Conservation (phyloP, 495 filamentous ascomycete species). For the Neurospora tetrasperma region DNA sequence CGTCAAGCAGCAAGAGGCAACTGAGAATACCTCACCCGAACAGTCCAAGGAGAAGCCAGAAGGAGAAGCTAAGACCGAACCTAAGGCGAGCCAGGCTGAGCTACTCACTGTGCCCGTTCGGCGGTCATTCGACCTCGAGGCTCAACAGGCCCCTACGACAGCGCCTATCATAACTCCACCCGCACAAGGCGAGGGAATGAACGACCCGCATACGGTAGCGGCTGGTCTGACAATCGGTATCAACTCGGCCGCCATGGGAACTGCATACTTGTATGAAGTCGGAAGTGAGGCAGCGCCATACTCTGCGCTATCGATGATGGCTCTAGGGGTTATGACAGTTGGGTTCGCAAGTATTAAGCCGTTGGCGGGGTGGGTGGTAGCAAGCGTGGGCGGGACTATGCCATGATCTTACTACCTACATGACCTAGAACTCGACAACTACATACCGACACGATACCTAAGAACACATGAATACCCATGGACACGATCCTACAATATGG, state of each 20-base stretch:
- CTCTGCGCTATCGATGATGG: constrained; percentile 38
- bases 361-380: constrained; percentile 16
- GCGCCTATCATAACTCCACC: background rate
- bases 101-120: background rate
- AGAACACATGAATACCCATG: too few relatives aligned
- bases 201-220: constrained; percentile 25
- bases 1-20: background rate
- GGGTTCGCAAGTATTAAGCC: constrained; percentile 29
- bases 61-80: background rate
- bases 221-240: constrained; percentile 37
- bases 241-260: constrained; percentile 43
- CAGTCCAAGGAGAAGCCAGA: background rate
- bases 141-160: background rate
- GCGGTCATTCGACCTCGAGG: background rate
- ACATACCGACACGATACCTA: background rate
- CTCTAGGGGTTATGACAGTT: constrained; percentile 38
- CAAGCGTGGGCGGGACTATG: background rate
- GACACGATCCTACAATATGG: too few relatives aligned
- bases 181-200: background rate
- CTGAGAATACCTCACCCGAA: background rate
- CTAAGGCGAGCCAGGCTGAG: background rate
- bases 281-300: constrained; percentile 37
- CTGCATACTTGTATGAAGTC: constrained; percentile 36
- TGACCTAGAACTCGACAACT: background rate
- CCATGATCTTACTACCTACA: background rate